Evolutionary conservation across 108 stramenopile species (phyloP), one percentile per base, ranked within the genome.

Genomic region (Conticribra guillardii): DNA sequence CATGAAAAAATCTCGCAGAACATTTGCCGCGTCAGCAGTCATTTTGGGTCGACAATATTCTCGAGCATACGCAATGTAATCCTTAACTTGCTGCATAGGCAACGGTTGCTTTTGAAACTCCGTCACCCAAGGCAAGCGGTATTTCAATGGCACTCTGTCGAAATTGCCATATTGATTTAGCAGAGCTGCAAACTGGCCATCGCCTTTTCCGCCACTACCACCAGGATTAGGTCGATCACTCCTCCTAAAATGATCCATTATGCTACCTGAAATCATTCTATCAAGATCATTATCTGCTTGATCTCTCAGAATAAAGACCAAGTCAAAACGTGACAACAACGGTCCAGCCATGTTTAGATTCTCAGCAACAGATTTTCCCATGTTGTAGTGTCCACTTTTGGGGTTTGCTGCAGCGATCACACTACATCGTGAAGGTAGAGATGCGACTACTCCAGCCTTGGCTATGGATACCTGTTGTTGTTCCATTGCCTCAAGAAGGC

Each of bases 331-430:
- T 7, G 94, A 94, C 18, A 99, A 87, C 44, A 99, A 79, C 5
- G 99, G 97, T 24, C 96, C 83, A 18, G 92, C 84, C 95, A 99
- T 94, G 59, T 85, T 86, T 0, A 98, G 63, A 78, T 98, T 98
- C 68, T 98, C 98, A 0, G 90, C 87, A 1, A 99, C 96, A 30
- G 92, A 91, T 61, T 92, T 94, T 57, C 83, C 73, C 78, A 96
- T 84, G 64, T 97, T 87, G 82, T 98, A 99, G 57, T 89, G 89
- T 23, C 99, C 99, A 60, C 92, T 92, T 60, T 91, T 92, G 17
- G 99, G 99, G 80, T 99, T 99, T 11, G 99, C 99, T 0, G 99
- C 99, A 17, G 97, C 99, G 59, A 99, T 83, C 37, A 99, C 86
- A 59, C 95, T 91, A 71, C 96, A 97, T 22, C 98, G 73, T 3